Conservation (phyloP, 208 protist species). For the Porcisia deanei region DNA sequence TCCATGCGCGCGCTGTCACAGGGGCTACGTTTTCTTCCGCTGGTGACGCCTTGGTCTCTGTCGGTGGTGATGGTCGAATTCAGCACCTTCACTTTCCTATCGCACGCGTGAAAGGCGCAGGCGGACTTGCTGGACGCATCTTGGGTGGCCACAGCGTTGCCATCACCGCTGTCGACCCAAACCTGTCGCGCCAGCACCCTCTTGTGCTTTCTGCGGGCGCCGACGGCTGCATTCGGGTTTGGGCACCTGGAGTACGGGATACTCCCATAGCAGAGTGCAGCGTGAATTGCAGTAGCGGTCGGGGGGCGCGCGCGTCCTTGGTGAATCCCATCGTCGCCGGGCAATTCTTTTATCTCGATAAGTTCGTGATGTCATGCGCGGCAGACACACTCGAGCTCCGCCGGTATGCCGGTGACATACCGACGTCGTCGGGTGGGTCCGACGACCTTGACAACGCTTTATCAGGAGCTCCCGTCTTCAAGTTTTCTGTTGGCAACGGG, state of each 20-base stretch:
- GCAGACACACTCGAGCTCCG: slow-evolving; percentile 47
- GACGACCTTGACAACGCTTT: slow-evolving; percentile 10
- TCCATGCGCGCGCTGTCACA: slow-evolving; percentile 30
- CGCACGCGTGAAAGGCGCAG: slow-evolving; percentile 26
- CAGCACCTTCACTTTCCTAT: slow-evolving; percentile 55
- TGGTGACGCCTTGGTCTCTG: slow-evolving; percentile 53
- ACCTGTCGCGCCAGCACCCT: slow-evolving; percentile 54
- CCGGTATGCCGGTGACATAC: background rate
- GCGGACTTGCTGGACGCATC: slow-evolving; percentile 34
- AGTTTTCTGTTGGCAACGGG: slow-evolving; percentile 25
- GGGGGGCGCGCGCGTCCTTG: background rate
- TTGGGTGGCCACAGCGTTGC: slow-evolving; percentile 38
- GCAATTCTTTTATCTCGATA: slow-evolving; percentile 83
- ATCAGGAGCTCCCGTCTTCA: slow-evolving; percentile 36
- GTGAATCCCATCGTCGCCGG: slow-evolving; percentile 38
- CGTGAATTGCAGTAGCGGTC: background rate
- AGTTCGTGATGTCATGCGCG: slow-evolving; percentile 60
- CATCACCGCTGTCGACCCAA: slow-evolving; percentile 57
- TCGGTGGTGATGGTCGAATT: slow-evolving; percentile 40
- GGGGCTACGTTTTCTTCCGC: slow-evolving; percentile 38
- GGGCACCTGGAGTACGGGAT: slow-evolving; percentile 41
- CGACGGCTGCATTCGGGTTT: slow-evolving; percentile 61
- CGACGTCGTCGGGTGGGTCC: slow-evolving; percentile 24
- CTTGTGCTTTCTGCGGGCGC: slow-evolving; percentile 55
- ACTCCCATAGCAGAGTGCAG: slow-evolving; percentile 21